phyloP scores from a whole-genome alignment of 805 yeast genomes.

The Candida awuae region DNA sequence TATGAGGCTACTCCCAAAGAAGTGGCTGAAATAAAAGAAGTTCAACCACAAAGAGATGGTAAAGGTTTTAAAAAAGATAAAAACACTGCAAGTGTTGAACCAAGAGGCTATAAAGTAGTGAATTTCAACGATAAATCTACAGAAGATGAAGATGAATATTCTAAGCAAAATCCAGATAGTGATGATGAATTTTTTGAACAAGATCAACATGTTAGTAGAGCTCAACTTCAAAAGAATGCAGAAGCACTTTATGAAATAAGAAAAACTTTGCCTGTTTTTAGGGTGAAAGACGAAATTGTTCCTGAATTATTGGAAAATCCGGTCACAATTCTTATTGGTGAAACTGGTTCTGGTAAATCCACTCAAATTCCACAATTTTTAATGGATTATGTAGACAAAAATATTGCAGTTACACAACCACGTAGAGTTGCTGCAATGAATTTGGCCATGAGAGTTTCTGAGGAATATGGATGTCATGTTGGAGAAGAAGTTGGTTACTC shows the following conservation, averaged over 20 bases:
- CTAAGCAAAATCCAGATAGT: constrained; percentile 14
- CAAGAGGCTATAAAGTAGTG: constrained; percentile 7
- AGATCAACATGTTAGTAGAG: constrained; percentile 4
- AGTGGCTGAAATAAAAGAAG: background rate
- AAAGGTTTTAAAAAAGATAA: background rate
- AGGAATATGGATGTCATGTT: constrained; percentile 67
- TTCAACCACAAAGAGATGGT: constrained; percentile 1
- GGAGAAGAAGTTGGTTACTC: constrained; percentile 89
- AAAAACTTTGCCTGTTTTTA: constrained; percentile 64
- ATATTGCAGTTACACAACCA: constrained; percentile 90
- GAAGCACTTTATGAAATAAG: constrained; percentile 42
- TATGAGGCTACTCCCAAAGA: background rate
- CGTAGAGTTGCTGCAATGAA: constrained; percentile 96
- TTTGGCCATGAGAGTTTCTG: constrained; percentile 85
- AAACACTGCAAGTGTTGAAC: background rate
- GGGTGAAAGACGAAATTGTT: constrained; percentile 57
- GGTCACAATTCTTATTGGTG: constrained; percentile 84
- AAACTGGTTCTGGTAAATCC: constrained; percentile 97
- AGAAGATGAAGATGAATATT: constrained; percentile 15
- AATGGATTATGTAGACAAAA: constrained; percentile 42
- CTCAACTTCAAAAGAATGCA: constrained; percentile 33
- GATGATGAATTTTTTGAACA: constrained; percentile 17
- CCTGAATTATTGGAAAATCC: constrained; percentile 45
- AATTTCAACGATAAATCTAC: constrained; percentile 25
- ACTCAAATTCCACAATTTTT: constrained; percentile 93